These are phyloP conservation scores for Dicorynia guianensis DNA, from an alignment of 306 rosid species.

Conservation along the genomic window DNA sequence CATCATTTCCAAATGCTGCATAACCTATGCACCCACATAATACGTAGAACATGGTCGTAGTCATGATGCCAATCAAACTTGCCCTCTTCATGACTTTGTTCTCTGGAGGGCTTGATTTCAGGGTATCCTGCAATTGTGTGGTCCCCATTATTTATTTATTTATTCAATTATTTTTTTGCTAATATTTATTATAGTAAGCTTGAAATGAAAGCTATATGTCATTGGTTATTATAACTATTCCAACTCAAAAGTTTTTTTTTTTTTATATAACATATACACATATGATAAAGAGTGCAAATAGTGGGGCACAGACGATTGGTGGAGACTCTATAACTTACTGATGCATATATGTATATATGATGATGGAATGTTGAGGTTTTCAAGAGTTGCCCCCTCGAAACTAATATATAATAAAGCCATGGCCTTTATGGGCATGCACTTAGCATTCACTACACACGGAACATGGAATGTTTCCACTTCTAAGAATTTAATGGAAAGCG, in stretches of 20 bases:
- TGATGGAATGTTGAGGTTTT: neutral
- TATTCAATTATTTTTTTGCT: no score
- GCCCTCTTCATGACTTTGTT: conserved; percentile 74
- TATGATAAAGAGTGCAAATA: no score
- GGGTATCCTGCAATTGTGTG: conserved; percentile 61
- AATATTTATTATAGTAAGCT: neutral
- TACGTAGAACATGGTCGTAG: conserved; percentile 69
- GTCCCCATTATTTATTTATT: neutral
- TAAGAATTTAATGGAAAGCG: neutral
- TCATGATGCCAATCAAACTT: conserved; percentile 57
- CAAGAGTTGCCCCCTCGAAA: neutral
- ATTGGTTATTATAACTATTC: neutral
- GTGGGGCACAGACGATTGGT: no score
- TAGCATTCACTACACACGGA: neutral
- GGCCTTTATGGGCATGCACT: neutral
- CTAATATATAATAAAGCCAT: neutral
- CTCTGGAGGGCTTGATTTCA: conserved; percentile 71
- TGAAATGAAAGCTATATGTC: neutral
- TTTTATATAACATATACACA: no score
- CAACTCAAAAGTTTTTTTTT: neutral
- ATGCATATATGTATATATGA: no score
- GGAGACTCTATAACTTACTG: no score
- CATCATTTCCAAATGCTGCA: conserved; percentile 79
- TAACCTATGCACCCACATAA: conserved; percentile 75
- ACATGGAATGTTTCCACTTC: neutral